A percentile compares a stretch with the other conserved stretches of the same genome.
phyloP scores from a whole-genome alignment of 2,329 filamentous ascomycete genomes.

The Diplodia sapinea region DNA sequence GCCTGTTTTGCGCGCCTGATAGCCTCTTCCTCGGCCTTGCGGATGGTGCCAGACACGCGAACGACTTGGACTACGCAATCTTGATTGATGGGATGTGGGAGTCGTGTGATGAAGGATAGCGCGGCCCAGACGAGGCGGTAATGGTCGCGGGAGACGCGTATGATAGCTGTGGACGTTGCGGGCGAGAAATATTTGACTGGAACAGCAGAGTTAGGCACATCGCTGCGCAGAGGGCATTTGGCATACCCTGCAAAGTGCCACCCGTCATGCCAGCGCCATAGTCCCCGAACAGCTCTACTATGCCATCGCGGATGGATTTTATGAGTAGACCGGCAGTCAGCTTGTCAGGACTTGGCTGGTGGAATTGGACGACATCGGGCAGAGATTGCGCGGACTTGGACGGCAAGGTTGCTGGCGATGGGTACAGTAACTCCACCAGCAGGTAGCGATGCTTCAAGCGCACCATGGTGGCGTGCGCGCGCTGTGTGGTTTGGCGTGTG shows the following conservation, averaged over 20 bases:
- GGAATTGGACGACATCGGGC: slow-evolving; percentile 72
- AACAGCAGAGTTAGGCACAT: background rate
- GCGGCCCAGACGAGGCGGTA: slow-evolving; percentile 91
- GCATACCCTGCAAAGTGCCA: slow-evolving; percentile 69
- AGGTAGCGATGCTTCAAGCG: slow-evolving; percentile 96
- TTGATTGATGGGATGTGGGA: slow-evolving; percentile 66
- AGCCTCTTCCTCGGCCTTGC: slow-evolving; percentile 88
- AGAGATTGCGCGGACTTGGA: slow-evolving; percentile 44
- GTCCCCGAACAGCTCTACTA: slow-evolving; percentile 66
- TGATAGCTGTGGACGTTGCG: slow-evolving; percentile 92
- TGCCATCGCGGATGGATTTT: slow-evolving; percentile 62
- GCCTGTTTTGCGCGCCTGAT: slow-evolving; percentile 71
- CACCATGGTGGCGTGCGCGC: slow-evolving; percentile 69
- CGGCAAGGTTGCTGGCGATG: slow-evolving; percentile 57
- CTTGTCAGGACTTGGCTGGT: slow-evolving; percentile 76
- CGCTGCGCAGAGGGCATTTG: too few relatives aligned
- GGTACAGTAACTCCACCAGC: slow-evolving; percentile 91
- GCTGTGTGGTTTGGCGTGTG: background rate
- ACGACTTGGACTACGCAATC: slow-evolving; percentile 84
- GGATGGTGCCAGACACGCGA: slow-evolving; percentile 89
- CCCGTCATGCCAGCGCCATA: slow-evolving; percentile 80
- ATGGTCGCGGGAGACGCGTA: slow-evolving; percentile 80
- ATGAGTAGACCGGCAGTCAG: slow-evolving; percentile 71
- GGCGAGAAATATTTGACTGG: slow-evolving; percentile 92
- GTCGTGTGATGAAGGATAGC: slow-evolving; percentile 75